Conservation (phyloP, 2,329 filamentous ascomycete genomes). For the Cladobotryum mycophilum region DNA sequence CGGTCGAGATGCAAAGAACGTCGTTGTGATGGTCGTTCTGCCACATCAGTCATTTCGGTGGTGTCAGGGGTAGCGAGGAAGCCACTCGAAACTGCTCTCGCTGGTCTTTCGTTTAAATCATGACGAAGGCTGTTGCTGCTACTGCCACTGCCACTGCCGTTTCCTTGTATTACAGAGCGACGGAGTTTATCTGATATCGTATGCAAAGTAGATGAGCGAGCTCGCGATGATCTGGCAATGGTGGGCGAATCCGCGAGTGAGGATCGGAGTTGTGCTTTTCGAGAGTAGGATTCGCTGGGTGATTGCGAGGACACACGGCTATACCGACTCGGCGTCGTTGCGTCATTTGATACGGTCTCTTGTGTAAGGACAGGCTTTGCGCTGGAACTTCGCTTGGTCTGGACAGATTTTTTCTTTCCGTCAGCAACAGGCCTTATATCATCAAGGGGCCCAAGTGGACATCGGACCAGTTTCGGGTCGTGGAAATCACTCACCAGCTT, state of each 20-base stretch:
- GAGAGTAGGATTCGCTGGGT: conserved; percentile 27
- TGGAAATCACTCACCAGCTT: conserved; percentile 16
- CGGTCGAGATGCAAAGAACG: conserved; percentile 37
- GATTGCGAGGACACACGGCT: conserved; percentile 27
- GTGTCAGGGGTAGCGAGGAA: conserved; percentile 54
- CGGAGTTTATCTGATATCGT: conserved; percentile 30
- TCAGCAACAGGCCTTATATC: conserved; percentile 1
- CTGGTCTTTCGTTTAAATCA: conserved; percentile 19
- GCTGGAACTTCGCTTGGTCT: conserved; percentile 18
- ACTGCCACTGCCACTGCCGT: conserved; percentile 3
- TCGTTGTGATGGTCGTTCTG: conserved; percentile 32
- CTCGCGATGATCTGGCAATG: conserved; percentile 18
- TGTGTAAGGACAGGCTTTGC: conserved; percentile 21
- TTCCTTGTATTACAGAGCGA: conserved; percentile 26
- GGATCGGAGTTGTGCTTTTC: conserved; percentile 24
- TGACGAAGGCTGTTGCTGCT: conserved; percentile 15
- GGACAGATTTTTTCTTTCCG: background rate
- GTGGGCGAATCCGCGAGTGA: conserved; percentile 25
- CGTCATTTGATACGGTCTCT: conserved; percentile 20
- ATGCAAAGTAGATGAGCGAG: conserved; percentile 24
- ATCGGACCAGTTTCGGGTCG: background rate
- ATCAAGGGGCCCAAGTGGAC: background rate
- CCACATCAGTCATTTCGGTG: conserved; percentile 35
- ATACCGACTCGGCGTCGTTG: conserved; percentile 20
- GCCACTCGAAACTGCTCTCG: conserved; percentile 20